Conservation (phyloP, 805 yeast genomes). For the Monosporozyma yasuniensis region DNA sequence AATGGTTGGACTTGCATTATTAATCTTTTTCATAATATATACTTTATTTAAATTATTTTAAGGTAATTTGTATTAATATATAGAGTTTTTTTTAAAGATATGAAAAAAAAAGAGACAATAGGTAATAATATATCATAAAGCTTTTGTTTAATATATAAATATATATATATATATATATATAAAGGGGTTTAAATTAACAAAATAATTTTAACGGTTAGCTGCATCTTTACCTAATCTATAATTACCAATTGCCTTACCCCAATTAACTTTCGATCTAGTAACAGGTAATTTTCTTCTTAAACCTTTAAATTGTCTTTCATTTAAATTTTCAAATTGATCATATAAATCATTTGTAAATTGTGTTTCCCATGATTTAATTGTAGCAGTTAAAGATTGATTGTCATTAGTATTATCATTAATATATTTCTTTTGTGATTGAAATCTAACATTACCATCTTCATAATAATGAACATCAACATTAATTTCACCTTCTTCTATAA, state of each 20-base stretch:
- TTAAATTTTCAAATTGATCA: slow-evolving; percentile 56
- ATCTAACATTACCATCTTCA: slow-evolving; percentile 91
- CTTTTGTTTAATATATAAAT: too few relatives aligned
- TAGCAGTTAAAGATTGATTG: slow-evolving; percentile 30
- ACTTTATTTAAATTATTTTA: slow-evolving; percentile 43
- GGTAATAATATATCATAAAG: not conserved
- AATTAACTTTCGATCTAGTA: slow-evolving; percentile 81
- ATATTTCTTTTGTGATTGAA: slow-evolving; percentile 40
- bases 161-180: too few relatives aligned
- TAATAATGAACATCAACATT: slow-evolving; percentile 77
- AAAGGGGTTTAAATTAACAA: too few relatives aligned
- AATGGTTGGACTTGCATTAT: slow-evolving; percentile 49
- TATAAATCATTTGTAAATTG: slow-evolving; percentile 51
- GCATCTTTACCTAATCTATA: slow-evolving; percentile 82
- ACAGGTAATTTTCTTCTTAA: slow-evolving; percentile 88
- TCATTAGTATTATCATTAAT: slow-evolving; percentile 13
- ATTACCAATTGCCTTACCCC: slow-evolving; percentile 91
- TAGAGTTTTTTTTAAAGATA: not conserved
- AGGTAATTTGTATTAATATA: too few relatives aligned
- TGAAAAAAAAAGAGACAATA: not conserved
- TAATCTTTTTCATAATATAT: slow-evolving; percentile 48
- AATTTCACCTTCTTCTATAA: slow-evolving; percentile 43
- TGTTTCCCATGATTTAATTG: slow-evolving; percentile 46
- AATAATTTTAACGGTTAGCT: slow-evolving; percentile 28
- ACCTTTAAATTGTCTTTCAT: slow-evolving; percentile 72